These are phyloP conservation scores for Zelopaecilomyces penicillatus DNA, from an alignment of 2,329 filamentous ascomycete genomes.

Conservation along the genomic window DNA sequence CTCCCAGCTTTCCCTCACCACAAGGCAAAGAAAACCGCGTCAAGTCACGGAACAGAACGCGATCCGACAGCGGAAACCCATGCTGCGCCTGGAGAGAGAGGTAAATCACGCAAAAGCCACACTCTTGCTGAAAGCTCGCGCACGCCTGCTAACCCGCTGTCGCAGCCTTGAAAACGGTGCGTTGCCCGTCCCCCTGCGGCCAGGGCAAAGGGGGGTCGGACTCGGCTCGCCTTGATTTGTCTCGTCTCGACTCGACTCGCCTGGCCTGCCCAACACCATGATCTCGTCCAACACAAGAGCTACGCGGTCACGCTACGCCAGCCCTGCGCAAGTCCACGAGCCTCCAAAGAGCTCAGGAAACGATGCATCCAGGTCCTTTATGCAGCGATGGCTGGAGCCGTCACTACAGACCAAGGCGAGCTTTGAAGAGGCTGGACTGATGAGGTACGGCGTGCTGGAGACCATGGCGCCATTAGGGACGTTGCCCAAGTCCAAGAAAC, in stretches of 20 bases:
- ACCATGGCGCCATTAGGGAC: slow-evolving; percentile 77
- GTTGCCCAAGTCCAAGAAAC: slow-evolving; percentile 49
- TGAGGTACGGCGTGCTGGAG: slow-evolving; percentile 67
- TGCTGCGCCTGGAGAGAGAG: slow-evolving; percentile 22
- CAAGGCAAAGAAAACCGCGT: slow-evolving; percentile 23
- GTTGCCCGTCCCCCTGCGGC: slow-evolving; percentile 13
- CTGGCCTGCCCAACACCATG: slow-evolving; percentile 17
- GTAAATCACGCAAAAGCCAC: slow-evolving; percentile 11
- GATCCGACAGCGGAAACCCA: slow-evolving; percentile 23
- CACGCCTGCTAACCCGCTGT: slow-evolving; percentile 10
- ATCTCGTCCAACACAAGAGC: slow-evolving; percentile 39
- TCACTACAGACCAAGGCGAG: slow-evolving; percentile 55
- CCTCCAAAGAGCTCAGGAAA: slow-evolving; percentile 25
- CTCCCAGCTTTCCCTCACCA: slow-evolving; percentile 14
- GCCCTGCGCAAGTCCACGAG: slow-evolving; percentile 38
- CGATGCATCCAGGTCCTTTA: slow-evolving; percentile 37
- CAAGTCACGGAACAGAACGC: slow-evolving; percentile 20
- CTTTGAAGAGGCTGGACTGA: slow-evolving; percentile 69
- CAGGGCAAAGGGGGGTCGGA: slow-evolving; percentile 12
- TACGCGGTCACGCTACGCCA: slow-evolving; percentile 49
- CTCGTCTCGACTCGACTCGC: slow-evolving; percentile 4
- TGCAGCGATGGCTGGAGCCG: slow-evolving; percentile 52
- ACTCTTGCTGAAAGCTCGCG: slow-evolving; percentile 1
- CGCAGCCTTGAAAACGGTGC: slow-evolving; percentile 23
- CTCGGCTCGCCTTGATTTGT: too few relatives aligned